Evolutionary conservation across 2,329 filamentous ascomycete species (phyloP), one percentile per base, ranked within the genome.

Genomic region (Beauveria sp.): DNA sequence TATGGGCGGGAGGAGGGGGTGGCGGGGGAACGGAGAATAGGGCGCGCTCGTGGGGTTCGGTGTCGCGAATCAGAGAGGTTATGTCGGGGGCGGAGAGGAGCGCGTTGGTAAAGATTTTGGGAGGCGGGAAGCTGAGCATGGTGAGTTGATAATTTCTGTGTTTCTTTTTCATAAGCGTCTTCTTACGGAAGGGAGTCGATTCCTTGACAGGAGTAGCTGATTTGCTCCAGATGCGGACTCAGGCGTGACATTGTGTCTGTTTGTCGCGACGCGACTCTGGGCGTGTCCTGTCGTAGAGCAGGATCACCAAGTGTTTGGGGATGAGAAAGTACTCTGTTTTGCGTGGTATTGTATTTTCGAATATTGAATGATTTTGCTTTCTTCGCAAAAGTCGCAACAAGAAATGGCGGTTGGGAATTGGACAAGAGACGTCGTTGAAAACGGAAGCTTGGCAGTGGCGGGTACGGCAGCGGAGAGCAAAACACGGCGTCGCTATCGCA

Each of bases 101-200:
- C 40, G 94, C 92, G 73, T 96, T 97, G 67, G 92, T 94, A 77
- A 97, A 99, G 70, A 94, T 92, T 69, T 91, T 96, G n/a, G 93
- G 91, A 2, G 85, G 85, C 46, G 91, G 91, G 68, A 97, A 97
- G 40, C 91, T 96, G 65, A 7, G 24, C 3, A 43, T 22, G 22
- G 10, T 12, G 58, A 64, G 54, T 18, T 22, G n/a, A 22, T 20
- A 2, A 20, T 14, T 37, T 5, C 18, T n/a, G 2, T 10, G 5
- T 5, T 47, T 47, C 3, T 65, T 60, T 63, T 10, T 3, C 26
- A 37, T 26, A 6, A 14, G 4, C 3, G 22, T 9, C 9, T 10
- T 69, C 84, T 63, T 76, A 92, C 89, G 88, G 87, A 20, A 92
- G 81, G 56, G 87, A 85, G 63, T 87, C 83, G 66, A 92, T 92